Percentiles rank a stretch among this genome's conserved stretches.
Conservation (phyloP, 371 early-diverging fungal genomes). For the Catenaria anguillulae region DNA sequence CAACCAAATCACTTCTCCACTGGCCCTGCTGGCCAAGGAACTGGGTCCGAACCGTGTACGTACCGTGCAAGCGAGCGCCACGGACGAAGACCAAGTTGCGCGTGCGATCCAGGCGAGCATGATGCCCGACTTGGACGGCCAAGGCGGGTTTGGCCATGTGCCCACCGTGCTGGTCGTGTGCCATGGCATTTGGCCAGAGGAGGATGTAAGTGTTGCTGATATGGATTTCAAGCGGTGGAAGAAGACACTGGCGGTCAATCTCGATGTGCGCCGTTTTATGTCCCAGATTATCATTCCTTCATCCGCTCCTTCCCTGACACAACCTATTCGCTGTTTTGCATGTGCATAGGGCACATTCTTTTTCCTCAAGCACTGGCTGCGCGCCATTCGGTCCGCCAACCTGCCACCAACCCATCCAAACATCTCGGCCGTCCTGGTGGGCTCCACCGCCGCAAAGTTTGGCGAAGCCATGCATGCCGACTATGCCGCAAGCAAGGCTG, state of each 20-base stretch:
- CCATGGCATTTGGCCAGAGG: conserved; percentile 36
- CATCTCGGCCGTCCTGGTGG: conserved; percentile 25
- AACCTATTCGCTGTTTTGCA: no score
- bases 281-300: no score
- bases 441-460: conserved; percentile 28
- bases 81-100: conserved; percentile 16
- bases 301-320: no score
- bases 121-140: no score
- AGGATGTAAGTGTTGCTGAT: conserved; percentile 26
- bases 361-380: conserved; percentile 20
- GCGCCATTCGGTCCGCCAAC: not conserved
- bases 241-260: conserved; percentile 27
- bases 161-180: conserved; percentile 27
- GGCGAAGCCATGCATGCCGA: conserved; percentile 34
- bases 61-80: conserved; percentile 17
- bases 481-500: conserved; percentile 23
- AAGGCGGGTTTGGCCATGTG: no score
- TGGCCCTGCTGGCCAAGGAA: conserved; percentile 14
- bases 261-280: conserved; percentile 16
- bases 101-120: conserved; percentile 12
- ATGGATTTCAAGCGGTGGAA: conserved; percentile 28
- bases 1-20: not conserved
- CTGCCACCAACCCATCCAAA: not conserved
- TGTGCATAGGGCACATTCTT: conserved; percentile 30
- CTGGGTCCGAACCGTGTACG: conserved; percentile 11